Evolutionary conservation across 805 yeast genomes (phyloP).

Genomic region (Nakazawaea laoshanensis): DNA sequence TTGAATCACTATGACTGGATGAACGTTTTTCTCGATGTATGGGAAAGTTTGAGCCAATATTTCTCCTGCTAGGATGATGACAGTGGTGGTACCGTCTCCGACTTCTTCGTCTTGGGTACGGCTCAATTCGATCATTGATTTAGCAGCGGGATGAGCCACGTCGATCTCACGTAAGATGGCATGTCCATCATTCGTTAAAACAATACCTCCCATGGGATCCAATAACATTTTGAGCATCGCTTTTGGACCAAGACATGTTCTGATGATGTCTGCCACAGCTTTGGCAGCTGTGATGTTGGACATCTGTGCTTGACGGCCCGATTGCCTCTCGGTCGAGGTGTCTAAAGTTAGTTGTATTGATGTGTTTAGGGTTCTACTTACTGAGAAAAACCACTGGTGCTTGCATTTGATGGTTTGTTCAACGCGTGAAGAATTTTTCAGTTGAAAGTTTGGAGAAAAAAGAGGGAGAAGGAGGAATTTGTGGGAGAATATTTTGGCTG

Average conservation of each 20-base stretch:
- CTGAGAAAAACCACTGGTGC: constrained; percentile 80
- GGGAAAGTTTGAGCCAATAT: constrained; percentile 93
- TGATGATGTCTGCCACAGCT: constrained; percentile 94
- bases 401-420: too few relatives aligned
- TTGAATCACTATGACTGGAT: constrained; percentile 92
- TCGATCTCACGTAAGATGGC: constrained; percentile 96
- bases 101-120: constrained; percentile 98
- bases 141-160: constrained; percentile 98
- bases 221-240: constrained; percentile 97
- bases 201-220: constrained; percentile 96
- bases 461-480: too few relatives aligned
- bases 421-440: too few relatives aligned
- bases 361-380: constrained; percentile 18
- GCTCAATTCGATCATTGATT: constrained; percentile 93
- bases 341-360: constrained; percentile 21
- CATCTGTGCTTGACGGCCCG: constrained; percentile 95
- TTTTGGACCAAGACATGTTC: constrained; percentile 98
- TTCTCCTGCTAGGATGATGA: constrained; percentile 94
- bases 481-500: too few relatives aligned
- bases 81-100: constrained; percentile 98
- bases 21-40: constrained; percentile 88
- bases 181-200: constrained; percentile 96
- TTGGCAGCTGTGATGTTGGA: constrained; percentile 99
- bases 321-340: constrained; percentile 86
- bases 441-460: too few relatives aligned